phyloP scores from a whole-genome alignment of 768 basidiomycete species.

The Neoboletus magnificus region DNA sequence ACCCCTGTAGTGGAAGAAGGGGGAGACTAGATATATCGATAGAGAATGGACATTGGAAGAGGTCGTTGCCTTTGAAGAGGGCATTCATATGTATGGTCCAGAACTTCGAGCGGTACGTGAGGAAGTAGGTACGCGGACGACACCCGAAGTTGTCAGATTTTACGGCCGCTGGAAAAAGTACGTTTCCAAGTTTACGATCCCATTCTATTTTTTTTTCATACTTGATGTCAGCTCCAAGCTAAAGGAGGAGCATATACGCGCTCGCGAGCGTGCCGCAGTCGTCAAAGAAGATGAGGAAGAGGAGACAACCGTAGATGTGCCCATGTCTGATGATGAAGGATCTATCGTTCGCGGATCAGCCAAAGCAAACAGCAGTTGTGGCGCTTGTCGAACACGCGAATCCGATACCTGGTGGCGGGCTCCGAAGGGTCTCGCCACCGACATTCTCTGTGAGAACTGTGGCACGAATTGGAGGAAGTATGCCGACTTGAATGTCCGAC shows the following conservation, averaged over 20 bases:
- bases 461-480: constrained; percentile 92
- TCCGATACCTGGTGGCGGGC: constrained; percentile 88
- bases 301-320: constrained; percentile 31
- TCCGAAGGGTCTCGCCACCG: constrained; percentile 76
- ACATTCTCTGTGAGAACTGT: constrained; percentile 80
- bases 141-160: constrained; percentile 78
- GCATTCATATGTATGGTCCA: constrained; percentile 66
- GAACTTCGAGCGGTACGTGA: constrained; percentile 78
- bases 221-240: constrained; percentile 50
- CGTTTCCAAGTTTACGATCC: constrained; percentile 9
- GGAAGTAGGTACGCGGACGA: constrained; percentile 64
- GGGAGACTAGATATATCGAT: constrained; percentile 64
- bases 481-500: constrained; percentile 79
- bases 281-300: constrained; percentile 27
- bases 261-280: constrained; percentile 37
- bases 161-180: constrained; percentile 89
- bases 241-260: constrained; percentile 61
- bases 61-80: constrained; percentile 71
- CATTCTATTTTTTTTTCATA: constrained; percentile 8
- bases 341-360: constrained; percentile 62
- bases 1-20: constrained; percentile 63
- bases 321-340: constrained; percentile 64
- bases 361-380: constrained; percentile 61
- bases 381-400: constrained; percentile 80
- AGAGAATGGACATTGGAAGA: constrained; percentile 70